These are phyloP conservation scores for Dovyalis caffra DNA, from an alignment of 345 rosid species.

Conservation along the genomic window DNA sequence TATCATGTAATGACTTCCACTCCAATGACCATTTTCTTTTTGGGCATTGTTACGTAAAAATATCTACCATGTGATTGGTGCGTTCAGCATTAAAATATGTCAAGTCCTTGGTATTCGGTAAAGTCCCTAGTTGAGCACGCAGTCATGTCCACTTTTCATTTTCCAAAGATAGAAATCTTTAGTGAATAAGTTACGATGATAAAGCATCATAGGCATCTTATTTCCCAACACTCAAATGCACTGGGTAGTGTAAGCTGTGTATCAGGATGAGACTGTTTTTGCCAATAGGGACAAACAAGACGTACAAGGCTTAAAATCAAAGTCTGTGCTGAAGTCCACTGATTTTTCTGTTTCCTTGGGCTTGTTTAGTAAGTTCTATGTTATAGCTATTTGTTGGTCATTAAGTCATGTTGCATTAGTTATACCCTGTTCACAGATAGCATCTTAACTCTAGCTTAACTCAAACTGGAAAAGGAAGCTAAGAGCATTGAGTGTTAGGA, in stretches of 20 bases:
- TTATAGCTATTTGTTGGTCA: neutral
- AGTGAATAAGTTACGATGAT: neutral
- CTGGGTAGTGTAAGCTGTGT: neutral
- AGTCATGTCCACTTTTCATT: neutral
- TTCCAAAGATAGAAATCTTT: neutral
- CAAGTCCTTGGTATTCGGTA: neutral
- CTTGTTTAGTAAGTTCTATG: neutral
- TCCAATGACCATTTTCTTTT: neutral
- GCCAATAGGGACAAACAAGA: neutral
- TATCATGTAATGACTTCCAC: neutral
- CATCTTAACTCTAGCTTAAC: neutral
- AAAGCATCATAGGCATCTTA: neutral
- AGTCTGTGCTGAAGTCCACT: neutral
- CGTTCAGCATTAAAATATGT: neutral
- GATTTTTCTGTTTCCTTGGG: neutral
- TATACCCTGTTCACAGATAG: neutral
- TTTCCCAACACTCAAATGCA: neutral
- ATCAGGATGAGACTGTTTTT: constrained; percentile 1
- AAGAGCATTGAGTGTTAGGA: neutral
- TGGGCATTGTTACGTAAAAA: constrained; percentile 1
- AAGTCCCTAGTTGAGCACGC: neutral
- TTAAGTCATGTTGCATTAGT: neutral
- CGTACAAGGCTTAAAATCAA: neutral
- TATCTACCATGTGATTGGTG: neutral
- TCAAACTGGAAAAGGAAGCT: neutral